Conservation (phyloP, 257 asterid genomes). For the Vinca minor region DNA sequence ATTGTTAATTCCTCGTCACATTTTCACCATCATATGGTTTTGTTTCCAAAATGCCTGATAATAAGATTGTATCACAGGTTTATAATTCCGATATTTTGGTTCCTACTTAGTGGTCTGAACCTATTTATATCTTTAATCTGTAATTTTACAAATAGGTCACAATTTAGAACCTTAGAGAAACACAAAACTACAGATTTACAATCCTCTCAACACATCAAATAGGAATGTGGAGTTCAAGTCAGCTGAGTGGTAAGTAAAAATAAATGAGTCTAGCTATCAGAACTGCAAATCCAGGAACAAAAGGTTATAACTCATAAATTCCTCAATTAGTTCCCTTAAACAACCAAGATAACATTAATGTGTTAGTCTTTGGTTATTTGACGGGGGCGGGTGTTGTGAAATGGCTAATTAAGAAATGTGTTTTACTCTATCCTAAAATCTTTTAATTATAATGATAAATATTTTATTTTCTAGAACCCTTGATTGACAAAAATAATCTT, state of each 20-base stretch:
- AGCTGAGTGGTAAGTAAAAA: background rate
- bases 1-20: background rate
- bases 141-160: background rate
- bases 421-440: background rate
- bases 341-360: background rate
- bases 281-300: background rate
- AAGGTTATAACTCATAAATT: background rate
- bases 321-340: background rate
- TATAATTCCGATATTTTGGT: background rate
- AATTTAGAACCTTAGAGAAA: background rate
- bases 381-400: too few species aligned
- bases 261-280: background rate
- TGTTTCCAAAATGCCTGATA: background rate
- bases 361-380: background rate
- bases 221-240: background rate
- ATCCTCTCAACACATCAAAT: background rate
- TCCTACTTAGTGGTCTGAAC: background rate
- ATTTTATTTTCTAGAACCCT: background rate
- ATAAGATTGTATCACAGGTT: background rate
- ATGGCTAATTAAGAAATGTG: background rate
- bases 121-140: background rate
- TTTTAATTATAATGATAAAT: background rate
- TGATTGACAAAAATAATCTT: background rate
- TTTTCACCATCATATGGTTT: background rate
- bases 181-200: background rate